Evolutionary conservation across 352 stramenopile species (phyloP).

Genomic region (Globisporangium apiculatum): DNA sequence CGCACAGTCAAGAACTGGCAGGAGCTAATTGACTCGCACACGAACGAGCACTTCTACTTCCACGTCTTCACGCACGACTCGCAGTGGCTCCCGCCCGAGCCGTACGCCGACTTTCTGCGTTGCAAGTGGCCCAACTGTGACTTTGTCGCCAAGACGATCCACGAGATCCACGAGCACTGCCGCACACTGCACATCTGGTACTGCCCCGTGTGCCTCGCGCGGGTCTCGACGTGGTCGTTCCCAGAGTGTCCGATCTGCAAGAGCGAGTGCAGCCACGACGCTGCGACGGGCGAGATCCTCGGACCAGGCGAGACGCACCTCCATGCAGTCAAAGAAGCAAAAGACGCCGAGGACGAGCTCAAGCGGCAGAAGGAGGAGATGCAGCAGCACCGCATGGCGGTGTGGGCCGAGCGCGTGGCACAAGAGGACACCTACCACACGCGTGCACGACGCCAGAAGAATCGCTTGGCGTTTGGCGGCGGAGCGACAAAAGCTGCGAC

Average conservation of each 20-base stretch:
- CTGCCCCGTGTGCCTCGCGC: conserved; percentile 68
- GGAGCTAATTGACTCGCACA: conserved; percentile 70
- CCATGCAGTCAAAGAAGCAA: conserved; percentile 28
- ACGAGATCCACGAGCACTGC: conserved; percentile 76
- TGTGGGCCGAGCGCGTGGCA: conserved; percentile 39
- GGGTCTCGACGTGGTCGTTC: conserved; percentile 60
- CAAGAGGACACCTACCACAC: conserved; percentile 21
- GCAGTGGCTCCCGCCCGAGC: conserved; percentile 66
- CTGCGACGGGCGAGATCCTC: conserved; percentile 43
- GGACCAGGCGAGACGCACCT: conserved; percentile 54
- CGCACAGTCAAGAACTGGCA: conserved; percentile 68
- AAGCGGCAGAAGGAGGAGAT: conserved; percentile 46
- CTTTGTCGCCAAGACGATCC: conserved; percentile 47
- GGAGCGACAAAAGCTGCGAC: background rate
- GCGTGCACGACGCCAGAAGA: conserved; percentile 23
- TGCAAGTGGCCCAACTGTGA: conserved; percentile 62
- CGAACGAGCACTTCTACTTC: conserved; percentile 85
- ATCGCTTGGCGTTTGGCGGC: conserved; percentile 28
- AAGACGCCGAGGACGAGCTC: conserved; percentile 36
- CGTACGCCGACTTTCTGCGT: conserved; percentile 47
- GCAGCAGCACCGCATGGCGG: conserved; percentile 54
- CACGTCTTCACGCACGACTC: conserved; percentile 75
- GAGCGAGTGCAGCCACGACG: conserved; percentile 55
- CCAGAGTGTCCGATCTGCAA: conserved; percentile 53
- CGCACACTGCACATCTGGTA: conserved; percentile 61